Conservation (phyloP, 2,329 filamentous ascomycete species). For the Diaporthe nobilis region DNA sequence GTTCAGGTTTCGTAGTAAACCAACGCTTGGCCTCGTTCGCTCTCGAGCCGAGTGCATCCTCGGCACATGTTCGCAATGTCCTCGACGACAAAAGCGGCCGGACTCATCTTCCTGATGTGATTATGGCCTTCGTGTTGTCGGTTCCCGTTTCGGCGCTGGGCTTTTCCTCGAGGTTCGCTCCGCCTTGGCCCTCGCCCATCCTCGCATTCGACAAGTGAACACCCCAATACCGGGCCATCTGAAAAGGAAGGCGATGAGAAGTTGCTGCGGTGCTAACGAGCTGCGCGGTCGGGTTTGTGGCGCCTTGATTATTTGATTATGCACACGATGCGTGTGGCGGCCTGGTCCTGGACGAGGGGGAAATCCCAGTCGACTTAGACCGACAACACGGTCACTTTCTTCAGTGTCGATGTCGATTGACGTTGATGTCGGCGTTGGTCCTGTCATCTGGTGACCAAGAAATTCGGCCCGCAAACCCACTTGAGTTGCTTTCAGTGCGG, state of each 20-base stretch:
- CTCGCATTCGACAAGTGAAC: slow-evolving; percentile 37
- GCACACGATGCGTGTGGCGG: slow-evolving; percentile 30
- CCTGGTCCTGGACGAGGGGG: slow-evolving; percentile 43
- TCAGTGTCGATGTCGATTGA: not conserved
- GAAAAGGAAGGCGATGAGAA: not conserved
- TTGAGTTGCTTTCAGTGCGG: slow-evolving; percentile 34
- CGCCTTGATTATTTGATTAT: slow-evolving; percentile 1
- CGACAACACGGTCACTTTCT: not conserved
- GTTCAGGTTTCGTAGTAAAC: slow-evolving; percentile 38
- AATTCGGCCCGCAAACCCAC: slow-evolving; percentile 2
- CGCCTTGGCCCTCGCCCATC: slow-evolving; percentile 38
- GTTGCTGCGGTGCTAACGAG: slow-evolving; percentile 2
- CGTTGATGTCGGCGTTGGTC: slow-evolving; percentile 1
- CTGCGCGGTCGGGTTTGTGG: slow-evolving; percentile 35
- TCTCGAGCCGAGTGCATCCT: slow-evolving; percentile 36
- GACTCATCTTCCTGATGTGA: slow-evolving; percentile 32
- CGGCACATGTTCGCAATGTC: slow-evolving; percentile 34
- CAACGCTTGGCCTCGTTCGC: slow-evolving; percentile 39
- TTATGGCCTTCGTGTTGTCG: slow-evolving; percentile 37
- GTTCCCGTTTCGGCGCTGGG: slow-evolving; percentile 35
- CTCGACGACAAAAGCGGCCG: slow-evolving; percentile 27
- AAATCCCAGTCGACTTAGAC: slow-evolving; percentile 40
- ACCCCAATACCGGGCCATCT: not conserved
- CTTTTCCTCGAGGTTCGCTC: slow-evolving; percentile 39
- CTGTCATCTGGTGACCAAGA: slow-evolving; percentile 8